Conservation (phyloP, 208 protist genomes). For the Wallacemonas rigidus region DNA sequence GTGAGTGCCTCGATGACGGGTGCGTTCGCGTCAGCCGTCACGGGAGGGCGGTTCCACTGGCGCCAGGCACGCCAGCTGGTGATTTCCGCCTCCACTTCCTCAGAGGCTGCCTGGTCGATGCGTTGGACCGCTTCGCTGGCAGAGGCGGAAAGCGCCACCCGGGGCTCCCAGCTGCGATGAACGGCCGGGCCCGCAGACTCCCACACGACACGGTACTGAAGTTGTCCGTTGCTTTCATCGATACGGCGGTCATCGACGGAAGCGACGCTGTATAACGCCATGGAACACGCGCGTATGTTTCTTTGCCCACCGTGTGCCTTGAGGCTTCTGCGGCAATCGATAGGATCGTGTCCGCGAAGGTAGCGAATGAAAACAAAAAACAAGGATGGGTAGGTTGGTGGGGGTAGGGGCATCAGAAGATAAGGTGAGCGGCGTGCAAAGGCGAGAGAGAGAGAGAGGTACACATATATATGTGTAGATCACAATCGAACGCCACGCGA, state of each 20-base stretch:
- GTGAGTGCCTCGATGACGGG: not conserved
- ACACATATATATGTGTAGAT: too few species aligned
- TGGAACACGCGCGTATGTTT: not conserved
- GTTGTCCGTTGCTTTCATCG: not conserved
- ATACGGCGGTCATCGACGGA: constrained; percentile 8
- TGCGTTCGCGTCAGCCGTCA: too few species aligned
- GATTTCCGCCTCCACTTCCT: constrained; percentile 31
- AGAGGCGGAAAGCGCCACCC: not conserved
- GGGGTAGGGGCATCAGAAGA: too few species aligned
- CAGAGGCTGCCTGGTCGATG: constrained; percentile 51
- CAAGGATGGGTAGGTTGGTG: too few species aligned
- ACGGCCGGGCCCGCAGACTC: constrained; percentile 1
- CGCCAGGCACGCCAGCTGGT: constrained; percentile 31
- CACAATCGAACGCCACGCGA: too few species aligned
- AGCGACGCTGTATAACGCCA: not conserved
- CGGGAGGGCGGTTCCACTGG: not conserved
- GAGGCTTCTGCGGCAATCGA: too few species aligned
- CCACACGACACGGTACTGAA: constrained; percentile 10
- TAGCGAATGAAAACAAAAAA: too few species aligned
- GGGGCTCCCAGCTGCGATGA: constrained; percentile 12
- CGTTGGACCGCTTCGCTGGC: not conserved
- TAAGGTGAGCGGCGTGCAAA: too few species aligned
- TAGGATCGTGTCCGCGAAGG: too few species aligned
- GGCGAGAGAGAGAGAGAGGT: too few species aligned
- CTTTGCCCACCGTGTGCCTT: not conserved